These are phyloP conservation scores for Mycena latifolia DNA, from an alignment of 768 basidiomycete genomes.

Conservation along the genomic window DNA sequence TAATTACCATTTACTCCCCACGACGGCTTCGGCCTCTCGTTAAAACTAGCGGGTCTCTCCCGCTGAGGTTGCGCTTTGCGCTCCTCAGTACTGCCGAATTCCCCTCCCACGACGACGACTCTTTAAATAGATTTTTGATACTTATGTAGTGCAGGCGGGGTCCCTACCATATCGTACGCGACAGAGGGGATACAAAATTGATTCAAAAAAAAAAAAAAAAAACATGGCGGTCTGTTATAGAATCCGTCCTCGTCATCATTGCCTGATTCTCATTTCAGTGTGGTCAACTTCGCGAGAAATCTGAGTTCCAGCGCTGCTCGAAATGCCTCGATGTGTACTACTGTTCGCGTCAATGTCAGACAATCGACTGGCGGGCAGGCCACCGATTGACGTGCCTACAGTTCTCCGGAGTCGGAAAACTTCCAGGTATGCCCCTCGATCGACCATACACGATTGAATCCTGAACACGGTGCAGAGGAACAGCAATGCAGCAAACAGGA, in stretches of 20 bases:
- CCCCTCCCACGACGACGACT: no score
- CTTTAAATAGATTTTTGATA: no score
- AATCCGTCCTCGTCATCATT: no score
- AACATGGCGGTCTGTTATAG: not conserved
- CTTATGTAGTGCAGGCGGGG: no score
- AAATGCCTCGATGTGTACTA: constrained; percentile 11
- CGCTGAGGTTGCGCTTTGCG: no score
- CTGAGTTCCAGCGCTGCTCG: constrained; percentile 1
- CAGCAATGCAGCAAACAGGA: constrained; percentile 4
- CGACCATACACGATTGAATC: not conserved
- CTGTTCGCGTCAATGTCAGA: constrained; percentile 4
- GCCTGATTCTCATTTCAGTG: not conserved
- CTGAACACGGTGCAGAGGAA: constrained; percentile 1
- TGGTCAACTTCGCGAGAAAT: not conserved
- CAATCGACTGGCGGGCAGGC: not conserved
- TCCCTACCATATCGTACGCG: no score
- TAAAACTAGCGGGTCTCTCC: no score
- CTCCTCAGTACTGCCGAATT: no score
- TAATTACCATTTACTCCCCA: no score
- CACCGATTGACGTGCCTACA: not conserved
- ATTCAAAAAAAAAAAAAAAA: no score
- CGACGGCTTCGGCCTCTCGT: no score
- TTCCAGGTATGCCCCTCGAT: constrained; percentile 1
- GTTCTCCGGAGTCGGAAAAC: not conserved
- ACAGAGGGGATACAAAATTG: no score